A percentile compares a stretch with the other conserved stretches of the same genome.
phyloP scores from a whole-genome alignment of 306 rosid genomes.

The Cucumis hystrix region DNA sequence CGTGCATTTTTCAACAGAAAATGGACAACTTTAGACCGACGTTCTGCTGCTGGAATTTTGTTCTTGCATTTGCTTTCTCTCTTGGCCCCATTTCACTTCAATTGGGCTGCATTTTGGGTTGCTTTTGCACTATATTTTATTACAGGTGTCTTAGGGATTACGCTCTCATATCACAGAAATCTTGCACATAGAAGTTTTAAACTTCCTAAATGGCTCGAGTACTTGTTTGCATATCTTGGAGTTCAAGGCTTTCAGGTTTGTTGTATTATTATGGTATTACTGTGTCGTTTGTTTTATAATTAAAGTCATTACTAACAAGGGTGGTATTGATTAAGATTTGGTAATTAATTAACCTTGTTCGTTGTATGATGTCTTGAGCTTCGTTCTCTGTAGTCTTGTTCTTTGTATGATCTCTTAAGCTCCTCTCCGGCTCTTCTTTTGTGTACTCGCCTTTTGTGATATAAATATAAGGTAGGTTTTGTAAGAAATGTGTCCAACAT shows the following conservation, averaged over 20 bases:
- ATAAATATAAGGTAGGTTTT: no score
- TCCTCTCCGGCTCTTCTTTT: no score
- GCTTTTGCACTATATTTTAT: slow-evolving; percentile 42
- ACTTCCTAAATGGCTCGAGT: slow-evolving; percentile 60
- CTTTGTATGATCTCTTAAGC: no score
- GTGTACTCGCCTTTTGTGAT: no score
- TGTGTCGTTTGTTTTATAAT: no score
- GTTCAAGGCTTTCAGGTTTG: slow-evolving; percentile 60
- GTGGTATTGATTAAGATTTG: no score
- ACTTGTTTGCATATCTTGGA: slow-evolving; percentile 64
- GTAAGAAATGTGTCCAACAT: no score
- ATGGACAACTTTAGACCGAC: slow-evolving; percentile 3
- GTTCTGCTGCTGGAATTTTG: not conserved
- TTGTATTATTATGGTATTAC: no score
- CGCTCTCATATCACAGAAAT: slow-evolving; percentile 63
- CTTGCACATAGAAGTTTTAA: slow-evolving; percentile 74
- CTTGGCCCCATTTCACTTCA: slow-evolving; percentile 62
- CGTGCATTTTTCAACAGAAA: not conserved
- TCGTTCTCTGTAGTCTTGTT: no score
- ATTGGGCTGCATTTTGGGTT: slow-evolving; percentile 47
- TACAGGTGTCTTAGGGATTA: slow-evolving; percentile 61
- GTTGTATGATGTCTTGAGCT: no score
- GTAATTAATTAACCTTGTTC: no score
- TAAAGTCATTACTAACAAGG: no score
- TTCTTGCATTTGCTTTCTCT: slow-evolving; percentile 46